Conservation (phyloP, 306 rosid species). For the Corylus avellana region DNA sequence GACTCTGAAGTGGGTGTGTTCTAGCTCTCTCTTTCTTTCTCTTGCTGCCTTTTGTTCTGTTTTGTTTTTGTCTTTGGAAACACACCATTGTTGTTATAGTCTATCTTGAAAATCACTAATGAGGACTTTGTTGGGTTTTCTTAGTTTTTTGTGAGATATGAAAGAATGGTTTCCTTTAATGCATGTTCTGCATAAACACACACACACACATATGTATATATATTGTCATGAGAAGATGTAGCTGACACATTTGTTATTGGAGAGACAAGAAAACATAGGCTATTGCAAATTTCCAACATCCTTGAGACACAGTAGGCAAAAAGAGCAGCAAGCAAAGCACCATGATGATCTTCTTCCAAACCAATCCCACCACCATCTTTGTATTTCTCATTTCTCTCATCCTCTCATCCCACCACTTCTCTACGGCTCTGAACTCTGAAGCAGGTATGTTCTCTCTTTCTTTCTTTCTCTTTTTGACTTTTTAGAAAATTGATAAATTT, state of each 20-base stretch:
- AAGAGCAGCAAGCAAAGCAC: neutral
- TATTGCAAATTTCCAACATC: neutral
- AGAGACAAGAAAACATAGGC: neutral
- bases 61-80: neutral
- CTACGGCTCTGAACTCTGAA: constrained; percentile 41
- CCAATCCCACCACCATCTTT: constrained; percentile 23
- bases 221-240: too few species aligned
- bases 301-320: neutral
- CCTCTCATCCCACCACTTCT: constrained; percentile 28
- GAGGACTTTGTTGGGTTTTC: neutral
- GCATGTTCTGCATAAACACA: too few species aligned
- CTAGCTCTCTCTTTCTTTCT: constrained; percentile 1
- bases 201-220: neutral
- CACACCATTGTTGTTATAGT: too few species aligned
- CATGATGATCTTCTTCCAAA: constrained; percentile 9
- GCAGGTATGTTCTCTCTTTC: constrained; percentile 39
- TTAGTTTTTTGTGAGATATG: neutral
- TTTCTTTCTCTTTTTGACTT: neutral
- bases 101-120: neutral
- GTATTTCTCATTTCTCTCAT: constrained; percentile 26
- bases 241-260: too few species aligned
- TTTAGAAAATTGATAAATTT: neutral
- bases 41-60: neutral
- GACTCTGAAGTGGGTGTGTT: constrained; percentile 51
- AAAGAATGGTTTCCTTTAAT: neutral